These are phyloP conservation scores for Hypoxylon rubiginosum DNA, from an alignment of 2,329 filamentous ascomycete genomes.

Conservation along the genomic window DNA sequence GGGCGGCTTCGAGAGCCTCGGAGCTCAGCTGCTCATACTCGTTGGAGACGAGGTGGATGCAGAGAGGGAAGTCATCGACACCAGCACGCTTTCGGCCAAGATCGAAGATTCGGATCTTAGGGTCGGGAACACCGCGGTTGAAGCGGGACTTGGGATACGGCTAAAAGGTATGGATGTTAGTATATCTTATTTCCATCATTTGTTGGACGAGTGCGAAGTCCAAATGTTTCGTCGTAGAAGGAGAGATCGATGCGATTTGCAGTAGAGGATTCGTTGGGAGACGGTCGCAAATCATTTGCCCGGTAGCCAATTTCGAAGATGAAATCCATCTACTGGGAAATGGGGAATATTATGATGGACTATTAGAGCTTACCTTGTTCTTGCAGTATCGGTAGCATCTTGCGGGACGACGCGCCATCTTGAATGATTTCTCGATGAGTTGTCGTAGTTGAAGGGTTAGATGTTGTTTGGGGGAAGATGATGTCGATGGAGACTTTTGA, in stretches of 20 bases:
- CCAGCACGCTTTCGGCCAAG: constrained; percentile 98
- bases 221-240: constrained; percentile 14
- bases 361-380: constrained; percentile 86
- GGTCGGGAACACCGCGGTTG: constrained; percentile 97
- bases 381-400: constrained; percentile 99
- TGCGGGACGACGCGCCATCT: constrained; percentile 99
- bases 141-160: constrained; percentile 99
- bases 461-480: constrained; percentile 55
- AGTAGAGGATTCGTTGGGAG: constrained; percentile 1
- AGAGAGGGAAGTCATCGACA: constrained; percentile 99
- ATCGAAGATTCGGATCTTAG: constrained; percentile 97
- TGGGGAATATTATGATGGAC: constrained; percentile 21
- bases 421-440: constrained; percentile 73
- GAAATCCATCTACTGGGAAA: constrained; percentile 12
- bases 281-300: constrained; percentile 25
- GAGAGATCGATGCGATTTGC: constrained; percentile 10
- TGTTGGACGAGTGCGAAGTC: neutral
- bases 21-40: constrained; percentile 99
- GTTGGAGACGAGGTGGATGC: constrained; percentile 99
- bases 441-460: constrained; percentile 58
- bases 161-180: constrained; percentile 76
- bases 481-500: constrained; percentile 47
- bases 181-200: constrained; percentile 31
- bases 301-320: constrained; percentile 20
- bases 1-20: constrained; percentile 98